Evolutionary conservation across 225 moss, liverwort and hornwort genomes (phyloP).

Genomic region (Bryum argenteum): DNA sequence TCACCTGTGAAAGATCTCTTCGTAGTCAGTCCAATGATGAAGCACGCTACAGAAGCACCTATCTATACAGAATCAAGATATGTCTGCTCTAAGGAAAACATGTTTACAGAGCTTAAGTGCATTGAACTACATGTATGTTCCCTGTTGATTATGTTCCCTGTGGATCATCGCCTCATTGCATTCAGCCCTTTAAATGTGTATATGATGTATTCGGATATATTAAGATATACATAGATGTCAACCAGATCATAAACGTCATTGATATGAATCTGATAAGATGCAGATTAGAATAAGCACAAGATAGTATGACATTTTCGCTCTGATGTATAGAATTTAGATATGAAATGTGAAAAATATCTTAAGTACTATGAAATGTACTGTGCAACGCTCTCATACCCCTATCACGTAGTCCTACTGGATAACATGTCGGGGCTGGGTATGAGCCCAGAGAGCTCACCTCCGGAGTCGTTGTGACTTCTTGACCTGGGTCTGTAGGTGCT

Average conservation of each 20-base stretch:
- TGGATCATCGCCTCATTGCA: conserved; percentile 7
- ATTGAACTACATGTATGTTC: not conserved
- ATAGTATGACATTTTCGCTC: not conserved
- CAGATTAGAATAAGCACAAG: not conserved
- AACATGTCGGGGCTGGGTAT: not conserved
- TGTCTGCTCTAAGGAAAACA: not conserved
- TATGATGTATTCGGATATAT: conserved; percentile 1
- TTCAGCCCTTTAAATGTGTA: not conserved
- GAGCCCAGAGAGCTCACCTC: conserved; percentile 38
- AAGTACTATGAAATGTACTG: not conserved
- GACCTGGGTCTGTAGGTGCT: conserved; percentile 51
- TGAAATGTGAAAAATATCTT: not conserved
- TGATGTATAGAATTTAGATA: no score
- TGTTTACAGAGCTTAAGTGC: not conserved
- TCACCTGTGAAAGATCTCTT: conserved; percentile 33
- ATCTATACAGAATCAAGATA: not conserved
- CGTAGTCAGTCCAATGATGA: conserved; percentile 11
- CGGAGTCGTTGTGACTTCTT: conserved; percentile 39
- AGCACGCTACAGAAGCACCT: conserved; percentile 2
- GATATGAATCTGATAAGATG: not conserved
- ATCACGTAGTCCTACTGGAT: conserved; percentile 10
- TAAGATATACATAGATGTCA: no score
- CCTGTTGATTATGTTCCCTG: conserved; percentile 1
- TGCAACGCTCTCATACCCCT: not conserved
- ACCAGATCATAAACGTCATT: not conserved